A percentile compares a stretch with the other conserved stretches of the same genome.
These are phyloP conservation scores for Xylaria sp. DNA, from an alignment of 2,329 filamentous ascomycete species.

Conservation along the genomic window DNA sequence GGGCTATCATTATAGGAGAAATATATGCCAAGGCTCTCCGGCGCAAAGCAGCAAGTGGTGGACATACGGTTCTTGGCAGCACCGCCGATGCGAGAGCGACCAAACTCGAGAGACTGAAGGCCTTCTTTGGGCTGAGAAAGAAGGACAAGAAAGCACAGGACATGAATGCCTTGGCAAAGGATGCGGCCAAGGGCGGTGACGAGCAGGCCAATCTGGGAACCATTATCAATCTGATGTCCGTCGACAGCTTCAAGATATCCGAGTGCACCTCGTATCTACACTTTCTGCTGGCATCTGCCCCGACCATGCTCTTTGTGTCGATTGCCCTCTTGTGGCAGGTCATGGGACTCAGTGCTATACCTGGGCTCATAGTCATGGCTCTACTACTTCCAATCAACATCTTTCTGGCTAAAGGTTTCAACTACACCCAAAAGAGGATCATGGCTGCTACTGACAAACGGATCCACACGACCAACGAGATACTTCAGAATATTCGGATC, in stretches of 20 bases:
- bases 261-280: constrained; percentile 96
- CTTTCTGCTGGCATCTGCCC: constrained; percentile 92
- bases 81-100: constrained; percentile 55
- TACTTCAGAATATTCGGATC: constrained; percentile 96
- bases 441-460: constrained; percentile 93
- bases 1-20: constrained; percentile 95
- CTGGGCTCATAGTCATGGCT: constrained; percentile 90
- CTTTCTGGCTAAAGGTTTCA: constrained; percentile 85
- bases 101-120: constrained; percentile 62
- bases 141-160: constrained; percentile 58
- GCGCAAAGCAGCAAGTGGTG: constrained; percentile 83
- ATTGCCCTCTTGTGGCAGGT: constrained; percentile 86
- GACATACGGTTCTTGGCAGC: constrained; percentile 77
- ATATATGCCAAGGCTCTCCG: constrained; percentile 96
- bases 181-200: constrained; percentile 58
- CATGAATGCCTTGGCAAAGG: constrained; percentile 47
- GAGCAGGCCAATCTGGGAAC: constrained; percentile 91
- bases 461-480: constrained; percentile 96
- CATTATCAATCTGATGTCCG: constrained; percentile 99
- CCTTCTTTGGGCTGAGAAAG: constrained; percentile 70
- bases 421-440: constrained; percentile 87
- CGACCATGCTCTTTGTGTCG: constrained; percentile 85
- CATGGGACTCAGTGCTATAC: constrained; percentile 91
- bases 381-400: constrained; percentile 92
- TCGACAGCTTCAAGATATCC: constrained; percentile 98